Evolutionary conservation across 2,329 filamentous ascomycete genomes (phyloP), one percentile per base, ranked within the genome.

Genomic region (Trichoderma gracile): DNA sequence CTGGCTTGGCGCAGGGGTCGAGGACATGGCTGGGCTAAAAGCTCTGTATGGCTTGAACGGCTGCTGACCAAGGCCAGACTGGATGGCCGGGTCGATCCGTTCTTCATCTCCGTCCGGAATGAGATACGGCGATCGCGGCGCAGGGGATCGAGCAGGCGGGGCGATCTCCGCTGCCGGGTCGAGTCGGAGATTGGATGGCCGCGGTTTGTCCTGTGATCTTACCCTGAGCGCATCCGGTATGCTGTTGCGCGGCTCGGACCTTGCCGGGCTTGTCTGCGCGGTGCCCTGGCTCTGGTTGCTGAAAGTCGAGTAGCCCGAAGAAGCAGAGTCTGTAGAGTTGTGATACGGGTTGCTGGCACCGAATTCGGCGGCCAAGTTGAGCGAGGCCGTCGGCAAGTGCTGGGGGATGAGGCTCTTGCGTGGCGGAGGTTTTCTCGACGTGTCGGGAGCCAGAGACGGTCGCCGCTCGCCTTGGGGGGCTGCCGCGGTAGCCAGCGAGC

Each of bases 271-370:
- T 17, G 86, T 87, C 66, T 82, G 81, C 8, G 88, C 89, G 70
- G 88, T 90, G 1, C 83, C 78, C 66, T 84, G 83, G 69, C 86
- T 86, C 1, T 76, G 76, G 10, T 82, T 81, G 62, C 86, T 89
- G 45, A 81, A 83, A 0, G 81, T 83, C 2, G 88, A 91, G 50
- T 82, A 82, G 19, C 84, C 86, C 0, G 89, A 91, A 0, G 87
- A 88, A 27, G 84, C 82, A 2, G 89, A 92, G 66, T 85, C 83
- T 1, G 86, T 86, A 0, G 85, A 78, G 4, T 84, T 82, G 69
- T 91, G 87, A 69, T 89, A 89, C 0, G 86, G 84, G 69, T 89
- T 89, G 40, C 84, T 81, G 25, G 80, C 74, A 12, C 86, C 86
- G 68, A 88, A 88, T 65, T 88, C 86, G 38, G 79, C 81, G 1